These are phyloP conservation scores for Vachellia pachyceras DNA, from an alignment of 306 rosid genomes.

Conservation along the genomic window DNA sequence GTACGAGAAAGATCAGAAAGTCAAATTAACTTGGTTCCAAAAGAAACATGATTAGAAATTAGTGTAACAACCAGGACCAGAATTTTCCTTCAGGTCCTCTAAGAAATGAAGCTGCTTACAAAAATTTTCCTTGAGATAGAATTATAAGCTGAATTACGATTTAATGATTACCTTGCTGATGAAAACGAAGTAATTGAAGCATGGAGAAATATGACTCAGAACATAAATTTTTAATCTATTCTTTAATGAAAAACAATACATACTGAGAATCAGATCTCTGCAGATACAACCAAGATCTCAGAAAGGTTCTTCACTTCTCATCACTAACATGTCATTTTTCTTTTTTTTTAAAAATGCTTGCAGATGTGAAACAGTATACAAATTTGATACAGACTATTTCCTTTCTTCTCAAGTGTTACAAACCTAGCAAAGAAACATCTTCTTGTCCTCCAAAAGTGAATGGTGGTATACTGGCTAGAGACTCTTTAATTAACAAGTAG, in stretches of 20 bases:
- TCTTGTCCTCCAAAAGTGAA: slow-evolving; percentile 36
- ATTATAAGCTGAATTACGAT: background rate
- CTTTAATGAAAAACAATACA: background rate
- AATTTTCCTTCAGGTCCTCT: background rate
- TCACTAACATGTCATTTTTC: slow-evolving; percentile 11
- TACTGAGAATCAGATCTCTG: background rate
- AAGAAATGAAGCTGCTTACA: background rate
- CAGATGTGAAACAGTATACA: slow-evolving; percentile 91
- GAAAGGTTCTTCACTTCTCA: background rate
- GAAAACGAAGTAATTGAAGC: background rate
- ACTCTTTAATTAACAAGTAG: background rate
- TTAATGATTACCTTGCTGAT: background rate
- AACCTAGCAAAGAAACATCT: slow-evolving; percentile 34
- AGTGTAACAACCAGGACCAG: background rate
- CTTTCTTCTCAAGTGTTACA: slow-evolving; percentile 78
- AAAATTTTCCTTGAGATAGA: background rate
- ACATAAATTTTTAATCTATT: background rate
- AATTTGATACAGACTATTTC: slow-evolving; percentile 81
- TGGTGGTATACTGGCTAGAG: slow-evolving; percentile 39
- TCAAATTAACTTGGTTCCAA: background rate
- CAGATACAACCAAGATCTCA: background rate
- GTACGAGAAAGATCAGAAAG: background rate
- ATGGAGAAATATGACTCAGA: background rate
- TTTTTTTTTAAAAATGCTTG: slow-evolving; percentile 34
- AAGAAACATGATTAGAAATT: background rate